Percentiles rank a stretch among this genome's conserved stretches.
Evolutionary conservation across 1,284 basidiomycete species (phyloP).

Genomic region (Malassezia obtusa): DNA sequence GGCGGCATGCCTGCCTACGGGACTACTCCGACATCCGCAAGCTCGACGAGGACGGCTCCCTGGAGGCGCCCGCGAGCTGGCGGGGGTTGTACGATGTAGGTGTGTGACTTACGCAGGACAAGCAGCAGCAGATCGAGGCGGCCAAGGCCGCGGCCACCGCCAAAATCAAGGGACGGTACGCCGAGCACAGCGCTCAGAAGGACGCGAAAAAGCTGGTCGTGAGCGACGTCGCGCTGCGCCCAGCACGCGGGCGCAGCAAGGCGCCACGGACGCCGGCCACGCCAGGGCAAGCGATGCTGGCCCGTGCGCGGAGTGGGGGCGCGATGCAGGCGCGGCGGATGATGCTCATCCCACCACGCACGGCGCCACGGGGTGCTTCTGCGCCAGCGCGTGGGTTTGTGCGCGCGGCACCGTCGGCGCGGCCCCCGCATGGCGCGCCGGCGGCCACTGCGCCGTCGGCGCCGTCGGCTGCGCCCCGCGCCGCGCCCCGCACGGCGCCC

Average conservation of each 20-base stretch:
- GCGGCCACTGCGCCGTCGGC: background rate
- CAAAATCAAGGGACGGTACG: conserved; percentile 34
- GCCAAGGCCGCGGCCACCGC: conserved; percentile 26
- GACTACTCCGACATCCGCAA: conserved; percentile 36
- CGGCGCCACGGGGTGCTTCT: background rate
- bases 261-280: background rate
- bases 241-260: background rate
- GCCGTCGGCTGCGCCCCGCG: background rate
- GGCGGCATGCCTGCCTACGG: conserved; percentile 34
- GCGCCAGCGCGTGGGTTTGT: background rate
- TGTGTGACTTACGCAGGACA: background rate
- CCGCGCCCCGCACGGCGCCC: background rate
- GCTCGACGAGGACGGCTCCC: conserved; percentile 14
- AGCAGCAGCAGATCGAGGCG: conserved; percentile 26
- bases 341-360: conserved; percentile 8
- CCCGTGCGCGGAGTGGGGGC: conserved; percentile 7
- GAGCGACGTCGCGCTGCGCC: conserved; percentile 16
- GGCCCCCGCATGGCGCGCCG: background rate
- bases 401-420: background rate
- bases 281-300: conserved; percentile 13
- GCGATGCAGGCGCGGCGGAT: conserved; percentile 12
- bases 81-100: conserved; percentile 22
- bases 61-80: conserved; percentile 24
- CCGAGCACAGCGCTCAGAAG: conserved; percentile 30
- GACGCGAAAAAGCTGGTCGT: conserved; percentile 32